These are phyloP conservation scores for Malus orientalis DNA, from an alignment of 306 rosid species.

Conservation along the genomic window DNA sequence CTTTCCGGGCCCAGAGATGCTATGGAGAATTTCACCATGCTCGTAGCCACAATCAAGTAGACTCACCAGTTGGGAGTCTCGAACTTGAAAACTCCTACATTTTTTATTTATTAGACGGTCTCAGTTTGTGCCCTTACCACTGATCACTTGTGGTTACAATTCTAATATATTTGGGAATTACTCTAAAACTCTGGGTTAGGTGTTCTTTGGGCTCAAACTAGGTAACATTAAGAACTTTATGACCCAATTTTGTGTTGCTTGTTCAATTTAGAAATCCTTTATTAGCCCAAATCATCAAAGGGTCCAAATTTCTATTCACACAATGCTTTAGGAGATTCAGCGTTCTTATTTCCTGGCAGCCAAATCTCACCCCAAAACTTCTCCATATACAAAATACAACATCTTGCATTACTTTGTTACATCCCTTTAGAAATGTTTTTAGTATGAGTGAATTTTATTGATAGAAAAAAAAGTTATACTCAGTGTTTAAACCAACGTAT, in stretches of 20 bases:
- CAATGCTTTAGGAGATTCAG: background rate
- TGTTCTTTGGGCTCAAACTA: background rate
- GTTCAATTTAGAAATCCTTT: no score
- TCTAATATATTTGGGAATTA: background rate
- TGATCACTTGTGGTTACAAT: no score
- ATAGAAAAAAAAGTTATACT: no score
- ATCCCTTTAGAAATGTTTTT: no score
- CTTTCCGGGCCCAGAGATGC: accelerated
- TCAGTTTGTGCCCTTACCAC: accelerated
- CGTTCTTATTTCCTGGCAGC: background rate
- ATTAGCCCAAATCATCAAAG: background rate
- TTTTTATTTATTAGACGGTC: no score
- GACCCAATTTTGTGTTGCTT: no score
- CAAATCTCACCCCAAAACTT: background rate
- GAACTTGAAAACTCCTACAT: accelerated
- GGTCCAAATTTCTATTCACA: background rate
- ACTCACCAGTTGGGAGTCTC: accelerated
- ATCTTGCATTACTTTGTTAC: background rate
- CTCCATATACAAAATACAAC: background rate
- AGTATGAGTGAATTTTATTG: background rate
- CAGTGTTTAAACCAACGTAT: no score
- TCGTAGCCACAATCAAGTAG: no score
- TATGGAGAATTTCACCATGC: no score
- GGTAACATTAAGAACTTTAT: background rate
- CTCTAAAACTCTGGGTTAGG: background rate